phyloP scores from a whole-genome alignment of 345 rosid genomes.

The Boechera divaricarpa region DNA sequence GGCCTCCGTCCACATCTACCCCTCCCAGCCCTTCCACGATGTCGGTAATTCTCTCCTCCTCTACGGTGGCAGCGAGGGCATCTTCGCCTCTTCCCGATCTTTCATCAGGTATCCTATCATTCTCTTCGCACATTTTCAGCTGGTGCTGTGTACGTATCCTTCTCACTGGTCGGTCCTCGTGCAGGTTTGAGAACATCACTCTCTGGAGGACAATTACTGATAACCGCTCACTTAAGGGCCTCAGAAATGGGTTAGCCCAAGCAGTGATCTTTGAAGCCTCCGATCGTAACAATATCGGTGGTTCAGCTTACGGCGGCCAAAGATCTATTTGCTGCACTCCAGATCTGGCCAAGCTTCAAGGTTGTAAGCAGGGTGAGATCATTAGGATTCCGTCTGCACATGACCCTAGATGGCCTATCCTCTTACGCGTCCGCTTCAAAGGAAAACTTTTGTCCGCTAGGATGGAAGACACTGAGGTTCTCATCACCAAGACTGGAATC shows the following conservation, averaged over 20 bases:
- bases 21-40: conserved; percentile 64
- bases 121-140: conserved; percentile 22
- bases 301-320: conserved; percentile 99
- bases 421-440: conserved; percentile 66
- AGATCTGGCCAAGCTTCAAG: conserved; percentile 94
- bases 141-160: neutral
- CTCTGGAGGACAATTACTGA: conserved; percentile 64
- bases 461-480: conserved; percentile 55
- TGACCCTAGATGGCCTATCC: conserved; percentile 76
- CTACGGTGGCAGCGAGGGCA: conserved; percentile 98
- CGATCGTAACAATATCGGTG: conserved; percentile 91
- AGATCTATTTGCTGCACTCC: conserved; percentile 96
- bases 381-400: conserved; percentile 80
- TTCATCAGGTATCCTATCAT: conserved; percentile 59
- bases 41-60: conserved; percentile 89
- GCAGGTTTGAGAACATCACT: conserved; percentile 80
- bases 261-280: conserved; percentile 92
- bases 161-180: conserved; percentile 14
- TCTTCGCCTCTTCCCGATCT: conserved; percentile 56
- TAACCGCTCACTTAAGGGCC: conserved; percentile 44
- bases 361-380: conserved; percentile 94
- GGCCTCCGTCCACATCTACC: conserved; percentile 80
- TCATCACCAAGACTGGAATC: conserved; percentile 79
- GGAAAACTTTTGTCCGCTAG: conserved; percentile 53
- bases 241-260: conserved; percentile 67